Base-by-base conservation (phyloP, 2,329 filamentous ascomycete species). In the Penicillium sp. region DNA sequence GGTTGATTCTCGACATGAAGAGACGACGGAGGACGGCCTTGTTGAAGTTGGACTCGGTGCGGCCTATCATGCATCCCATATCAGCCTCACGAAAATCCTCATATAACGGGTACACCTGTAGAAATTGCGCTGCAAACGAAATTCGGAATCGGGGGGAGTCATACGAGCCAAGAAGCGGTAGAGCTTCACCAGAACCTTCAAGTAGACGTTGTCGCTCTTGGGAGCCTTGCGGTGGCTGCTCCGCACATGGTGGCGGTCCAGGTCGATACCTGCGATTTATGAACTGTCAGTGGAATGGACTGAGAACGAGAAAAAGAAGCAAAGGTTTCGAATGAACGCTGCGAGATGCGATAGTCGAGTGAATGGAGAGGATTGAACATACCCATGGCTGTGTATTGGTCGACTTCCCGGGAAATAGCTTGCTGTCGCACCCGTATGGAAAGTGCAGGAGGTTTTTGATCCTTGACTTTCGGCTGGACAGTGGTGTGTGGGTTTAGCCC, bases 1-100 rank as follows among this genome's bases (percentile, higher is more conserved):
- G 90, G 90, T 97, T 97, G 83, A 95, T 96, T 82, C 92, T 91
- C 79, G 92, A 96, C 91, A 94, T 96, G 78, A 96, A 96, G 63
- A 99, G 89, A 75, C 94, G 91, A 79, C 93, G 92, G 74, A 99
- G 90, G 76, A 99, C 87, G 74, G 94, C 90, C 86, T 96, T 95
- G 90, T 99, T 99, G 90, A 99, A 99, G 82, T 86, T 86, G 68
- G 91, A 86, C 80, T 97, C 94, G 78, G 94, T 99, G 77, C 94
- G 92, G 82, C 92, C 91, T 95, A 72, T 53, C 23, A 21, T 31
- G 55, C 40, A 53, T 51, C 45, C 53, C 47, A 51, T 27, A 52
- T 65, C 52, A 68, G 68, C 63, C 63, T 61, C 58, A 45, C 9
- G 8, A 47, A 15, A 19, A 46, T 56, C 53, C 40, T 41, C 40